Evolutionary conservation across 2,329 filamentous ascomycete genomes (phyloP), one percentile per base, ranked within the genome.

Genomic region (Cryphonectria parasitica): DNA sequence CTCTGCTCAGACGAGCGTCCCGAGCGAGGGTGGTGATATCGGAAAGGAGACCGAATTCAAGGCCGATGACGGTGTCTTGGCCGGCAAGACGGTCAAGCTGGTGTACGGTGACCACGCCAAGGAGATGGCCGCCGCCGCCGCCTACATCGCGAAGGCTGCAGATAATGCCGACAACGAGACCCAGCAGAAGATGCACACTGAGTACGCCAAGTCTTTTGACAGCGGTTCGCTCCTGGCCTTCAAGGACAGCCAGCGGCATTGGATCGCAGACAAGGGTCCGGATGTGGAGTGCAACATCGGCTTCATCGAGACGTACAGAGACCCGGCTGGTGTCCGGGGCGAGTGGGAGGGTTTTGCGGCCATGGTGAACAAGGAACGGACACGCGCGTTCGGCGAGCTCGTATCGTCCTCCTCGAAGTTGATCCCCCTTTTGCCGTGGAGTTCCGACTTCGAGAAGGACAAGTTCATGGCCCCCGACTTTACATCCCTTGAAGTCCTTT

Each of bases 381-480:
- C 95, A 0, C 88, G 88, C 71, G 93, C 95, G 0, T 98, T 98
- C 78, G 92, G 91, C 10, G 91, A 92, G 75, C 88, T 98, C 1
- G 96, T 98, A 5, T 87, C 90, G 28, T 90, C 90, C 36, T 95
- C 96, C 0, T 92, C 94, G 15, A 84, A 85, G 62, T 90, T 97
- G 78, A 98, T 99, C 66, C 93, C 94, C 8, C 89, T 97, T 73
- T 84, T 99, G 19, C 96, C 96, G 0, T 99, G 96, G 96, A 84
- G 86, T 49, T 87, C 88, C 63, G 92, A 93, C 0, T 99, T 98
- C 75, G 96, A 99, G 79, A 98, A 98, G 82, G 95, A 98, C 83
- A 94, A 92, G 77, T 99, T 99, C 81, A 82, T 97, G 49, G 95
- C 93, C 67, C 96, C 96, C 0, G 96, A 99, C 79, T 99, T 99